Conservation (phyloP, 257 asterid genomes). For the Solanum lycopersicoides region DNA sequence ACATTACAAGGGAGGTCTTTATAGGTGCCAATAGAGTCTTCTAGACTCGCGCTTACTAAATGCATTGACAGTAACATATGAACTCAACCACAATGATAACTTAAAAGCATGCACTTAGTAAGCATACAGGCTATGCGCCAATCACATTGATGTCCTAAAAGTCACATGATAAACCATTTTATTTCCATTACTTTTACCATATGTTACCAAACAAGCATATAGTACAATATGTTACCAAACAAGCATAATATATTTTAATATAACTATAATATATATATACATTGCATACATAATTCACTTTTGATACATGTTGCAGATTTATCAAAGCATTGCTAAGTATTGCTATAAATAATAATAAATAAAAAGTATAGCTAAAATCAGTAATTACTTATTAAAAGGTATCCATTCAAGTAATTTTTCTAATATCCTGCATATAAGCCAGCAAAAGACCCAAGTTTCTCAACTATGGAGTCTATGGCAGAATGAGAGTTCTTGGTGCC, state of each 20-base stretch:
- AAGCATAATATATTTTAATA: too few species aligned
- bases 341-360: too few species aligned
- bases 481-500: conserved; percentile 58
- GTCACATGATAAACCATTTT: not conserved
- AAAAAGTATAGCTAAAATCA: too few species aligned
- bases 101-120: not conserved
- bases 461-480: conserved; percentile 43
- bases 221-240: too few species aligned
- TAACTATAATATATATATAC: too few species aligned
- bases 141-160: not conserved
- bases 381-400: too few species aligned
- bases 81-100: not conserved
- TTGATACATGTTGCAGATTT: too few species aligned
- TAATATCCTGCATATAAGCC: not conserved
- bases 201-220: too few species aligned
- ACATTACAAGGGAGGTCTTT: not conserved
- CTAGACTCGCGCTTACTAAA: not conserved
- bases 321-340: too few species aligned
- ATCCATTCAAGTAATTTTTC: too few species aligned
- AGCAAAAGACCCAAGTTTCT: conserved; percentile 33
- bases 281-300: too few species aligned
- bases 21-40: not conserved
- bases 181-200: too few species aligned
- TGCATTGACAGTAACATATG: not conserved
- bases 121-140: not conserved